Base-by-base conservation (phyloP, 169 alveolate genomes). In the Eimeria sp. region DNA sequence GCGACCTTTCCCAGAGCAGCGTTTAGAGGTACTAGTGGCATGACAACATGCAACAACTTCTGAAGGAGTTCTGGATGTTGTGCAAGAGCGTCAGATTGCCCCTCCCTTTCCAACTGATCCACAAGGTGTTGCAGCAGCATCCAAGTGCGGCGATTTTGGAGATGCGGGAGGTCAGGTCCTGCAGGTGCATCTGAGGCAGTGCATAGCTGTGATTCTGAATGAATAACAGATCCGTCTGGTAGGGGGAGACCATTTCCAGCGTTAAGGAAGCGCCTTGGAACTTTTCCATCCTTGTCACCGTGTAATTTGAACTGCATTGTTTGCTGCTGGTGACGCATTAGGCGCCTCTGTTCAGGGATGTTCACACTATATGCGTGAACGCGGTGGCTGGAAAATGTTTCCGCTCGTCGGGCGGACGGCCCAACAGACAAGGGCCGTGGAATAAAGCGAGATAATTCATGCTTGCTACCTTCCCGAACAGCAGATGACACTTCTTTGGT, bases 61-160 rank as follows among this genome's bases (percentile, higher is more conserved):
- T 87, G 94, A 43, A 43, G 94, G 16, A 66, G 56, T 6, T 64
- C 94, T 33, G 94, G 85, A 43, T 72, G 82, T n/a, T 87, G 94
- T 10, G 66, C 83, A 46, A 87, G 82, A 33, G 49, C 83, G 13
- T 87, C 83, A 23, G 94, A 37, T 25, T 37, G 82, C 68, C 83
- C 83, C 13, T 87, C 85, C 64, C 18, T 52, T 54, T 87, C 94
- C 52, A 87, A 64, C 66, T 87, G 83, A 49, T 87, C 94, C 49
- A 87, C 82, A 49, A 87, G 94, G 66, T 87, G 94, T 46, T 87
- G 94, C 82, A 87, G 76, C 72, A 87, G 80, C 52, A 37, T 16
- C 94, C 94, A 87, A 27, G 94, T 87, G 64, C 94, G 94, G 40
- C 94, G 94, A 3, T 66, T 62, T 27, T 66, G 94, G 66, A 87